phyloP scores from a whole-genome alignment of 78 protist species.

The Planoprotostelium fungivorum region DNA sequence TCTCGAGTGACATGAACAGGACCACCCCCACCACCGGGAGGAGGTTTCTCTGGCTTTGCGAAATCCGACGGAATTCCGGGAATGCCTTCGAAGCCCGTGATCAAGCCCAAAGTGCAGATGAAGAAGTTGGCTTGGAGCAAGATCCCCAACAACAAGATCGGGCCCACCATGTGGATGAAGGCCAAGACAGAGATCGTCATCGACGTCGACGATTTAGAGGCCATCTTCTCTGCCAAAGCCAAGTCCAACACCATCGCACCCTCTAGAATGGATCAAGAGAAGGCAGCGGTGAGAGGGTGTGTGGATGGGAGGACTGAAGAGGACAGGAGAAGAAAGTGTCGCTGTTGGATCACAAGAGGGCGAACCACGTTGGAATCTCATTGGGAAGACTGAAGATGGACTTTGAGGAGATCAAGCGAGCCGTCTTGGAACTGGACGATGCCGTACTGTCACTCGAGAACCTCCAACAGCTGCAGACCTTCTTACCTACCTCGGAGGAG shows the following conservation, averaged over 20 bases:
- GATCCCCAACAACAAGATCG: constrained; percentile 35
- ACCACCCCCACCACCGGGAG: background rate
- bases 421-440: background rate
- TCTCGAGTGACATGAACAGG: no score
- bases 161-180: constrained; percentile 51
- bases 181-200: constrained; percentile 6
- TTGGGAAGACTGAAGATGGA: background rate
- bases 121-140: constrained; percentile 62
- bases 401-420: background rate
- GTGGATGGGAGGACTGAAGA: no score
- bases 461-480: background rate
- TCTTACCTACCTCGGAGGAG: background rate
- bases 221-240: background rate
- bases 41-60: background rate
- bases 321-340: background rate
- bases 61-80: background rate
- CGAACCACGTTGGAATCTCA: background rate
- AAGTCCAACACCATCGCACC: background rate
- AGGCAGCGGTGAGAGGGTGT: no score
- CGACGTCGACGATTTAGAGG: background rate
- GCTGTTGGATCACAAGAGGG: background rate
- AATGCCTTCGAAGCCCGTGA: background rate
- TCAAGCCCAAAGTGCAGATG: constrained; percentile 26
- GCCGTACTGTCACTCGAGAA: background rate
- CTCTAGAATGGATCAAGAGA: no score